A percentile compares a stretch with the other conserved stretches of the same genome.
Conservation (phyloP, 1,139 yeast genomes). For the Candida labiduridarum region DNA sequence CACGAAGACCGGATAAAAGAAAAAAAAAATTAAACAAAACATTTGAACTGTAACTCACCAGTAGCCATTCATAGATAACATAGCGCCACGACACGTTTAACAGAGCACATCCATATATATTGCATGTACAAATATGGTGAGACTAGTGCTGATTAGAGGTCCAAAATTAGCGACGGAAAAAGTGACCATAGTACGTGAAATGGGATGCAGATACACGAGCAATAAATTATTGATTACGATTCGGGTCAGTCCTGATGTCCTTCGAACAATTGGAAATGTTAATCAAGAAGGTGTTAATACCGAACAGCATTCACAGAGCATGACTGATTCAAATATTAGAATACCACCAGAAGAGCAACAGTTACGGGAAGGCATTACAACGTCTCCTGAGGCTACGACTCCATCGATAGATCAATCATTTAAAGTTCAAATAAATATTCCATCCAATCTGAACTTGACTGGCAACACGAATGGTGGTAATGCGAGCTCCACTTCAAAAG, state of each 20-base stretch:
- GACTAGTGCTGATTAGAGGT: neutral
- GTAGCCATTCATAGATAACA: no score
- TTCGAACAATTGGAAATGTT: neutral
- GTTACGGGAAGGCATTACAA: no score
- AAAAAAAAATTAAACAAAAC: neutral
- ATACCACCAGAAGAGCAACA: no score
- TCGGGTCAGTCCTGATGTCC: neutral
- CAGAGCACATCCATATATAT: no score
- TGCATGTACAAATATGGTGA: neutral
- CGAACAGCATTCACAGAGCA: no score
- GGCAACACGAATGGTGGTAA: neutral
- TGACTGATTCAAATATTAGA: no score
- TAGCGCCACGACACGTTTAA: no score
- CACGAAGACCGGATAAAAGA: neutral
- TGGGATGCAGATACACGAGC: neutral
- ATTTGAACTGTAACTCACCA: neutral
- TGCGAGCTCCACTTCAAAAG: neutral
- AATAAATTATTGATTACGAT: neutral
- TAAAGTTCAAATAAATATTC: no score
- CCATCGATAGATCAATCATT: no score
- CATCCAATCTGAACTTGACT: no score
- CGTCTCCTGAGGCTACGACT: no score
- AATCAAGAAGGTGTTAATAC: no score
- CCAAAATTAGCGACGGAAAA: neutral
- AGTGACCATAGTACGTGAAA: constrained; percentile 1